These are phyloP conservation scores for Fragilaria radians DNA, from an alignment of 108 stramenopile genomes.

Conservation along the genomic window DNA sequence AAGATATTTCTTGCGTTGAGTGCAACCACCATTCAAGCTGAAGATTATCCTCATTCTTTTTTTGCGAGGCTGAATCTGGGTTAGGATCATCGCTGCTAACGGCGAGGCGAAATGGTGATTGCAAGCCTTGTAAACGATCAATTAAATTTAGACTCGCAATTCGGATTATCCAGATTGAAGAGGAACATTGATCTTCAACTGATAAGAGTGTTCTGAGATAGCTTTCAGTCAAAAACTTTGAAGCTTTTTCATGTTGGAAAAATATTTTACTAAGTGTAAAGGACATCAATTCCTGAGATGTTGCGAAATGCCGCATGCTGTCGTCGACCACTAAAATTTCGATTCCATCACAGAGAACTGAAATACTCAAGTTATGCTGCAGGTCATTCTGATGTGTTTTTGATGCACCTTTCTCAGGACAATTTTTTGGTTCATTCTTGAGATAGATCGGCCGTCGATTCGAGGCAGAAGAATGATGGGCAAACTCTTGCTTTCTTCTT, in stretches of 20 bases:
- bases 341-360: slow-evolving; percentile 21
- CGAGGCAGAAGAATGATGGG: neutral
- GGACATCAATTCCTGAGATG: slow-evolving; percentile 41
- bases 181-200: too few relatives aligned
- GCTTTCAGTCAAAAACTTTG: slow-evolving; percentile 3
- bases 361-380: too few relatives aligned
- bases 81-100: slow-evolving; percentile 19
- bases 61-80: neutral
- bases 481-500: neutral
- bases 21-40: neutral
- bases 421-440: slow-evolving; percentile 4
- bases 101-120: slow-evolving; percentile 51
- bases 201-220: neutral
- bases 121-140: slow-evolving; percentile 42
- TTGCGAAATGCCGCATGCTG: slow-evolving; percentile 59
- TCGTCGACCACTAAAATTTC: slow-evolving; percentile 52
- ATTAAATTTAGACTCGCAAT: slow-evolving; percentile 33
- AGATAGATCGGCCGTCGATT: neutral
- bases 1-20: neutral
- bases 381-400: slow-evolving; percentile 2
- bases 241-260: slow-evolving; percentile 18
- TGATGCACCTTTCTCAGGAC: neutral
- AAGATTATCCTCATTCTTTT: neutral
- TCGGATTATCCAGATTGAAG: too few relatives aligned
- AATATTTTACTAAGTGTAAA: slow-evolving; percentile 26